Evolutionary conservation across 2,329 filamentous ascomycete genomes (phyloP), one percentile per base, ranked within the genome.

Genomic region (Cladosporium velox): DNA sequence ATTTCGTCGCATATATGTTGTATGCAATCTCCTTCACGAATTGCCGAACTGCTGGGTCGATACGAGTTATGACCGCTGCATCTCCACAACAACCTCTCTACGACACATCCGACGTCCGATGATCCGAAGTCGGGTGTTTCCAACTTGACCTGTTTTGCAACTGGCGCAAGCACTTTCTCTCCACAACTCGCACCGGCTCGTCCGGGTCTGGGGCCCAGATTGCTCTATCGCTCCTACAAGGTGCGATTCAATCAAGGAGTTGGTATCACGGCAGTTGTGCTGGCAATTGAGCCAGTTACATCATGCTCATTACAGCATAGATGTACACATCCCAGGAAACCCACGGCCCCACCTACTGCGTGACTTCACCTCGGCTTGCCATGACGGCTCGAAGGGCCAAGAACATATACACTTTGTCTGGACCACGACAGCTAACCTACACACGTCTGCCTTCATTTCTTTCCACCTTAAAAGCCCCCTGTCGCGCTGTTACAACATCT

Each of bases 301-400:
- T 60, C 58, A 49, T 49, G 58, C 24, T 21, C 15, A 15, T 47
- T 32, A 1, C 18, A 60, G 38, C 21, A 38, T 49, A 49, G 32
- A 24, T 21, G 28, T 21, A 32, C n/a, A n/a, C 34, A 55, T 58
- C 28, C 32, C 55, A 11, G 15, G 24, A 59, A 24, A 55, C 18
- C 52, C 21, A 44, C 24, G 24, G 34, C 57, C 57, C 57, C 57
- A 41, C 57, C 21, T 47, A 28, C 24, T 15, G 32, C 38, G 28
- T n/a, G 38, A 60, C 58, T 41, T 5, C 58, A 60, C 58, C 58
- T 60, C 58, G 58, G 58, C 58, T 51, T 32, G 7, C 28, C 11
- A 32, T 26, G 26, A 60, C 52, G 52, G 26, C 52, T n/a, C 26
- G 32, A 24, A 55, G 52, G 28, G 52, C 26, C n/a, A 34, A 12